phyloP scores from a whole-genome alignment of 169 alveolate species.

The Amoebophrya sp. region DNA sequence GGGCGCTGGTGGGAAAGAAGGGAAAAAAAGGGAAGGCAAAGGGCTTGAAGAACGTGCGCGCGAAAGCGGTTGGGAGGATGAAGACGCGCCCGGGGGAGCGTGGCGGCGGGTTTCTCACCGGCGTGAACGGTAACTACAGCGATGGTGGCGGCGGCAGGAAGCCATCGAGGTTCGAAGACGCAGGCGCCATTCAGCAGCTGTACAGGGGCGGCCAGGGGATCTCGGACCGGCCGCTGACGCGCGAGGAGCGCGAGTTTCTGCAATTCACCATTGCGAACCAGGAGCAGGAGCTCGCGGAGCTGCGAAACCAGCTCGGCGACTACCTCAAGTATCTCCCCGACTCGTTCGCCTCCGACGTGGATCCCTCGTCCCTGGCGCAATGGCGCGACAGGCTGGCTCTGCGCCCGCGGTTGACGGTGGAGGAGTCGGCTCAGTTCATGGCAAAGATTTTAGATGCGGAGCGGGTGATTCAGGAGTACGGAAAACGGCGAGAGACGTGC shows the following conservation, averaged over 20 bases:
- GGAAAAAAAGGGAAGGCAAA: too few relatives aligned
- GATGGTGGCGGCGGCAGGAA: too few relatives aligned
- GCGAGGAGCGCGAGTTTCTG: neutral
- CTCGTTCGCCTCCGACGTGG: neutral
- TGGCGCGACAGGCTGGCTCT: neutral
- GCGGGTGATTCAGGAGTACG: neutral
- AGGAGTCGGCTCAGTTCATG: neutral
- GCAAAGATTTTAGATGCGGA: neutral
- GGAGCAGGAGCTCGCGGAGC: neutral
- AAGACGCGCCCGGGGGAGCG: too few relatives aligned
- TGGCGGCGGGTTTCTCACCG: too few relatives aligned
- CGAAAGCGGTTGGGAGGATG: too few relatives aligned
- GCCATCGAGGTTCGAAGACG: too few relatives aligned
- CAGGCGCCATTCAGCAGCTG: too few relatives aligned
- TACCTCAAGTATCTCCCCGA: neutral
- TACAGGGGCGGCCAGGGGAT: too few relatives aligned
- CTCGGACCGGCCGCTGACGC: neutral
- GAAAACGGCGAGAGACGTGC: neutral
- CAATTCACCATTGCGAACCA: neutral
- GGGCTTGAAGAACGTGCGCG: too few relatives aligned
- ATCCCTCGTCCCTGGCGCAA: too few relatives aligned
- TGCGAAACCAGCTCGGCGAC: neutral
- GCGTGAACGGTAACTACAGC: too few relatives aligned
- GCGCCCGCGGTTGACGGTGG: neutral
- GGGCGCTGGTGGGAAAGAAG: too few relatives aligned